Base-by-base conservation (phyloP, 192 early-diverging fungal species). In the Backusella circina region DNA sequence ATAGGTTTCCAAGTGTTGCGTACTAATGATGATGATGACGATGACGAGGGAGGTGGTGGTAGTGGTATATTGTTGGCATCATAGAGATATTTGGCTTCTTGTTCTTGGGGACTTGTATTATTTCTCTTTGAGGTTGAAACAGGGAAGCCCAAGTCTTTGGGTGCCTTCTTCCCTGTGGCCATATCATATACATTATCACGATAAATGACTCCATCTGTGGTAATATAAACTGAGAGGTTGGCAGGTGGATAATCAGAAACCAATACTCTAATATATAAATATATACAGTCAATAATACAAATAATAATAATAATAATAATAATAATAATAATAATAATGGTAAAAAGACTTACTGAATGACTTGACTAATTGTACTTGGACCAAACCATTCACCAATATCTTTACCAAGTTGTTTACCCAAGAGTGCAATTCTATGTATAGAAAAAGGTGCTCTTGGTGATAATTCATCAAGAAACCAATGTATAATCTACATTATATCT, bases 341-440 rank as follows among this genome's bases (percentile, higher is more conserved):
- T n/a, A 16, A 33, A 9, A 26, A 31, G 15, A 71, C 85, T 70
- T 87, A 93, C 93, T 90, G 90, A 2, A 93, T 87, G 30, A 92
- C 92, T 74, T 94, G 92, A 26, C 92, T 91, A 9, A 93, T 93
- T 15, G 92, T 97, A 33, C 88, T 90, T 1, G 98, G 98, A 0
- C 97, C 98, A 88, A 98, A 99, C 97, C 98, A 99, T 81, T 97
- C 90, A 23, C 98, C 98, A 79, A 99, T 93, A 30, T 92, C 88
- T 77, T 96, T 97, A 35, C 92, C 96, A 65, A 90, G 87, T 78
- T 94, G 91, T 61, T 87, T 87, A 13, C 97, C 98, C 7, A 92
- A 80, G 18, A 92, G 80, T 1, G 95, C 95, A 76, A 99, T 95
- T 33, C 90, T 85, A 68, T 99, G 98, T 13, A 99, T 94, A 10